Percentiles rank a stretch among this genome's conserved stretches.
phyloP scores from a whole-genome alignment of 2,329 filamentous ascomycete species.

The Scopulariopsis brevicaulis region DNA sequence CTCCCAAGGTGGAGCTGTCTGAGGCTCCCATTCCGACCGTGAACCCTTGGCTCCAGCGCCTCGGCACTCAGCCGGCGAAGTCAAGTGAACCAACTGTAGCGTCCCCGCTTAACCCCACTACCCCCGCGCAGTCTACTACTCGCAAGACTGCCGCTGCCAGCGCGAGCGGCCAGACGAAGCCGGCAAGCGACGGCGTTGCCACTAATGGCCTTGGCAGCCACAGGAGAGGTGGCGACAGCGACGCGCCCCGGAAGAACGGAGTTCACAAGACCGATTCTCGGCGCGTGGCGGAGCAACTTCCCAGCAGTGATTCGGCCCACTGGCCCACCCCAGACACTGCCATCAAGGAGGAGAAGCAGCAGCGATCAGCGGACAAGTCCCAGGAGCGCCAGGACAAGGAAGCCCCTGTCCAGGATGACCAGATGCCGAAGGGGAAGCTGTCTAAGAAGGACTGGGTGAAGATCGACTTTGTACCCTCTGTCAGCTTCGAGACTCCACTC shows the following conservation, averaged over 20 bases:
- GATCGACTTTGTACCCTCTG: constrained; percentile 71
- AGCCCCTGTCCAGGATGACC: constrained; percentile 35
- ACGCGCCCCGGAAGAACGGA: constrained; percentile 11
- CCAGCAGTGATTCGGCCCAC: neutral
- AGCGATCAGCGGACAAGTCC: constrained; percentile 56
- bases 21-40: constrained; percentile 75
- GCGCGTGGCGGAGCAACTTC: neutral
- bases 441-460: constrained; percentile 78
- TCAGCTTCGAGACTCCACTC: constrained; percentile 77
- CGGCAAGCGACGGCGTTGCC: constrained; percentile 12
- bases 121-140: constrained; percentile 8
- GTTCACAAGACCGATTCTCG: constrained; percentile 27
- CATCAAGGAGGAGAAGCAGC: constrained; percentile 58
- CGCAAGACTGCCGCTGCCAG: constrained; percentile 16
- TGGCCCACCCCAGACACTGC: constrained; percentile 89
- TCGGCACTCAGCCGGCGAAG: constrained; percentile 51
- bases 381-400: constrained; percentile 46
- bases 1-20: constrained; percentile 52
- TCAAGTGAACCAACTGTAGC: constrained; percentile 7
- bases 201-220: constrained; percentile 27
- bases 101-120: constrained; percentile 4
- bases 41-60: constrained; percentile 80
- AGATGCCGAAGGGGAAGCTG: constrained; percentile 30
- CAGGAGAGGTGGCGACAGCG: constrained; percentile 30
- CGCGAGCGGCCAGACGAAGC: constrained; percentile 9